Evolutionary conservation across 164 flowering plant genomes (phyloP).

Genomic region (Euptelea pleiosperma): DNA sequence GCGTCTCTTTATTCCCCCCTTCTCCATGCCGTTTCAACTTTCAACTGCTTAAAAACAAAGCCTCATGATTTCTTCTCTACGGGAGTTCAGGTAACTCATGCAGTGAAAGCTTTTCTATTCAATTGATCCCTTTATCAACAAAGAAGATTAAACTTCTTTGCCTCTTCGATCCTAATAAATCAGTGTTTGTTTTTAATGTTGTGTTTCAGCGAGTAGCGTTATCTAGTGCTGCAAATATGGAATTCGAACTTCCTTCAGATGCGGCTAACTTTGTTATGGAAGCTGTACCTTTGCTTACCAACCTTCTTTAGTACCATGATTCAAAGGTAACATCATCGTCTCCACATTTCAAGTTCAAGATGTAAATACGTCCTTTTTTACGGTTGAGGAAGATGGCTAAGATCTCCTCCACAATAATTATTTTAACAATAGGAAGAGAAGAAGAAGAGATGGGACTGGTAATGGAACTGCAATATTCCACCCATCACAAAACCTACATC

Average conservation of each 20-base stretch:
- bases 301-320: conserved; percentile 95
- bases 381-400: no score
- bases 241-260: conserved; percentile 98
- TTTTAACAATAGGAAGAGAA: no score
- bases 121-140: not conserved
- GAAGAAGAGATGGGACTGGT: no score
- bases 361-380: not conserved
- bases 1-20: no score
- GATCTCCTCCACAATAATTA: no score
- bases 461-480: no score
- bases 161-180: conserved; percentile 1
- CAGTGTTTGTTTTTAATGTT: not conserved
- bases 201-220: conserved; percentile 81
- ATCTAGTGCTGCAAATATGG: conserved; percentile 98
- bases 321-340: conserved; percentile 54
- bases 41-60: no score
- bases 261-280: conserved; percentile 99
- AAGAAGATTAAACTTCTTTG: not conserved
- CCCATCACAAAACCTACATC: no score
- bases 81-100: conserved; percentile 76
- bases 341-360: not conserved
- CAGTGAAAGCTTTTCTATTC: not conserved
- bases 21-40: no score
- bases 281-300: conserved; percentile 91
- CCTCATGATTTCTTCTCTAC: conserved; percentile 99